Evolutionary conservation across 2,329 filamentous ascomycete genomes (phyloP), one percentile per base, ranked within the genome.

Genomic region (Dactylellina haptotyla): DNA sequence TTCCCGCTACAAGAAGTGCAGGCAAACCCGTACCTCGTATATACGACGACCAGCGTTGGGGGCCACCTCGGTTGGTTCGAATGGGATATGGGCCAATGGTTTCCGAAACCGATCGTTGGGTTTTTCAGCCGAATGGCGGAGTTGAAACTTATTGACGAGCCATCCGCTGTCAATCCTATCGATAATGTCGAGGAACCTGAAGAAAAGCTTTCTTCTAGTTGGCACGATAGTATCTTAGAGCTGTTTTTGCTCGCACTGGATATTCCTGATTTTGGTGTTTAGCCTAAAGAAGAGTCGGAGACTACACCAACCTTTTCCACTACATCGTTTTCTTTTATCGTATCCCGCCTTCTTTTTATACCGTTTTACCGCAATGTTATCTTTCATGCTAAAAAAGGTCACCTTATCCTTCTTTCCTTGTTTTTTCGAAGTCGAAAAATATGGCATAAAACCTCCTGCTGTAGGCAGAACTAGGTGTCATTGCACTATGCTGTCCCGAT

Each of bases 21-120:
- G 74, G 85, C 88, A 76, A 99, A 94, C 69, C 93, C 94, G 0
- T 96, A 95, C 79, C 89, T 90, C 0, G 87, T 98, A 4, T 86
- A 98, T 78, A 88, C 91, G 78, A 92, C 91, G 1, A 98, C 94
- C 0, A 91, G 91, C 0, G 85, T 93, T 34, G 95, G 95, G 41
- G 95, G 95, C 0, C 95, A 99, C 81, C 83, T 99, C 5, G 90
- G 91, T 56, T 99, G 93, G 91, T 98, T 96, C 79, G 92, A 98
- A 80, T 79, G 86, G 16, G 90, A 90, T 46, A 93, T 95, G 5
- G 85, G 86, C 14, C 86, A 95, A 78, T 99, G 95, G 96, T 93
- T 96, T 80, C 86, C 89, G 20, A 90, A 89, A 78, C 92, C 93
- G 45, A 91, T 94, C 85, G 81, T n/a, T 18, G 58, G 57, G 1